These are phyloP conservation scores for Voacanga thouarsii DNA, from an alignment of 257 asterid genomes.

Conservation along the genomic window DNA sequence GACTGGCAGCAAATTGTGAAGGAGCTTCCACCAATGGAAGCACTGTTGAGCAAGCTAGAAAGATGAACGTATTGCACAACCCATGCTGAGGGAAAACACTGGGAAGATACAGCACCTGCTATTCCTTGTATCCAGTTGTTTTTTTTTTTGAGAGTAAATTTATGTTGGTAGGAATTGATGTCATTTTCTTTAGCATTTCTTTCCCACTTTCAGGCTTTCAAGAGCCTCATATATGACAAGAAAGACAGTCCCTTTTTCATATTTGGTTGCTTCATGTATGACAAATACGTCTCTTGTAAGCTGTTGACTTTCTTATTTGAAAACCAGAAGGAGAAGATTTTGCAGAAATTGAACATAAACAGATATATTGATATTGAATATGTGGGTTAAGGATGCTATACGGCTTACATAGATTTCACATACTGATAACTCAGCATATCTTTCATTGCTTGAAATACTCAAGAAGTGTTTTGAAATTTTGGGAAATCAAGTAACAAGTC, in stretches of 20 bases:
- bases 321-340: background rate
- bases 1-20: constrained; percentile 85
- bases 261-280: background rate
- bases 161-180: background rate
- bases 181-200: background rate
- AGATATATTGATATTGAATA: background rate
- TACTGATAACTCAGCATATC: background rate
- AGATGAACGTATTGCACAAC: constrained; percentile 26
- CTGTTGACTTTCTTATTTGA: background rate
- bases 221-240: background rate
- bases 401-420: background rate
- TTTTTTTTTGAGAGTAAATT: background rate
- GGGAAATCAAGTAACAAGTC: background rate
- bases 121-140: constrained; percentile 3
- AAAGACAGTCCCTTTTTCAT: background rate
- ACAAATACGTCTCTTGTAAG: background rate
- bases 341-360: background rate
- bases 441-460: background rate
- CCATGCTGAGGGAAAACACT: background rate
- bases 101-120: constrained; percentile 11
- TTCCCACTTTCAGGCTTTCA: background rate
- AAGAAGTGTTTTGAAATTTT: background rate
- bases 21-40: constrained; percentile 91
- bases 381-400: background rate
- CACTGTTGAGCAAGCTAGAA: constrained; percentile 87